Evolutionary conservation across 306 rosid species (phyloP), one percentile per base, ranked within the genome.

Genomic region (Cicer pinnatifidum): DNA sequence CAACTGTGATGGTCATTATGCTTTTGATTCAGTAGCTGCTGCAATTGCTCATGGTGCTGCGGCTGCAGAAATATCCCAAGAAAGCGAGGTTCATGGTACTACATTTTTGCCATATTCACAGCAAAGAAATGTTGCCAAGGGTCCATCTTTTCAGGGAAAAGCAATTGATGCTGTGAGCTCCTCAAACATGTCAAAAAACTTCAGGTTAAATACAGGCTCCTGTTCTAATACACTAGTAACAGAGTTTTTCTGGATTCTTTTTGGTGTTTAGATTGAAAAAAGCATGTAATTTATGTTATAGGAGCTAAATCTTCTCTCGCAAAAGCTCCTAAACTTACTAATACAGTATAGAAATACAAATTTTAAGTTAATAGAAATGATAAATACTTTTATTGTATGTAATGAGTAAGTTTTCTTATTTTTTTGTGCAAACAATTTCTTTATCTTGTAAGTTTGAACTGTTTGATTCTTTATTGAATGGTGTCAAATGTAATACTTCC

Each of bases 1-100:
- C 89, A 95, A 87, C 82, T 83, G 82, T 72, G 99, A 95, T 82
- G 97, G 92, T 65, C 92, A 92, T 79, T 95, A 91, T 84, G 99
- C 97, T 77, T 91, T 97, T 7, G 92, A 92, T 80, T 87, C 99
- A 28, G 97, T 92, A 81, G 96, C 96, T 78, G 88, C 94, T 17
- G 97, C 99, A 68, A 88, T 95, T 81, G 97, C 96, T 17, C 88
- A 82, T 84, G 97, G 97, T 80, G 89, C 91, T 51, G 93, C 75
- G 2, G 91, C 92, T 35, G 82, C 91, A 15, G 96, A 89, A 86
- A 80, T 86, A 73, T 79, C 88, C 70, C 89, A 85, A 71, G 97
- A 89, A 62, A 82, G 60, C 9, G 93, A 88, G 83, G 79, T 54
- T 72, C 86, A 73, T 61, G 82, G 82, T 54, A 72, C 78, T 67